Percentiles rank a stretch among this genome's conserved stretches.
Evolutionary conservation across 2,329 filamentous ascomycete genomes (phyloP).

Genomic region (Aureobasidium sp.): DNA sequence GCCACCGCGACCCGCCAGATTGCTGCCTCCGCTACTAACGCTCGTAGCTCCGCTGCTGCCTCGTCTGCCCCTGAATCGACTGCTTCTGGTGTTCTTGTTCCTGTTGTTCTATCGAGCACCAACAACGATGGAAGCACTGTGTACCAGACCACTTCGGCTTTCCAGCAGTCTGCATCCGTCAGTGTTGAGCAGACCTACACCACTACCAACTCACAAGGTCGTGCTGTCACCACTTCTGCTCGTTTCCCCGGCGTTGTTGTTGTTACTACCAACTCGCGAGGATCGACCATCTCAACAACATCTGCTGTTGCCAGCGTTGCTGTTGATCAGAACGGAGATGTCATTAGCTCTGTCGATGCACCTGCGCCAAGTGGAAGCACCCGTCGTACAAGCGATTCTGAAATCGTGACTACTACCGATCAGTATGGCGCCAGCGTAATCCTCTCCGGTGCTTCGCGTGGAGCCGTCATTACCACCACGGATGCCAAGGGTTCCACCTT

Average conservation of each 20-base stretch:
- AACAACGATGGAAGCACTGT: slow-evolving; percentile 29
- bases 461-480: slow-evolving; percentile 37
- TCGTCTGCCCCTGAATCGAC: slow-evolving; percentile 18
- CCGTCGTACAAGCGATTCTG: slow-evolving; percentile 4
- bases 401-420: slow-evolving; percentile 31
- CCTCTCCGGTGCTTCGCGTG: slow-evolving; percentile 25
- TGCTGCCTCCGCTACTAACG: slow-evolving; percentile 16
- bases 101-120: slow-evolving; percentile 32
- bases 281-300: slow-evolving; percentile 30
- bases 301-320: slow-evolving; percentile 32
- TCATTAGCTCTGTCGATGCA: slow-evolving; percentile 31
- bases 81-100: slow-evolving; percentile 31
- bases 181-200: slow-evolving; percentile 24
- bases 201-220: slow-evolving; percentile 25
- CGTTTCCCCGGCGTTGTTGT: slow-evolving; percentile 27
- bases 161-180: slow-evolving; percentile 27
- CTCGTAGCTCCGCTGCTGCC: slow-evolving; percentile 16
- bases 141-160: slow-evolving; percentile 31
- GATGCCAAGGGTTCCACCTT: slow-evolving; percentile 34
- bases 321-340: slow-evolving; percentile 30
- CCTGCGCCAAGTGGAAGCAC: slow-evolving; percentile 21
- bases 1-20: slow-evolving; percentile 13
- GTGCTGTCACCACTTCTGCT: slow-evolving; percentile 27
- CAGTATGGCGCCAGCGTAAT: slow-evolving; percentile 31
- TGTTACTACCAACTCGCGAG: slow-evolving; percentile 32